Conservation (phyloP, 2,329 filamentous ascomycete species). For the Mollisiaceae sp. region DNA sequence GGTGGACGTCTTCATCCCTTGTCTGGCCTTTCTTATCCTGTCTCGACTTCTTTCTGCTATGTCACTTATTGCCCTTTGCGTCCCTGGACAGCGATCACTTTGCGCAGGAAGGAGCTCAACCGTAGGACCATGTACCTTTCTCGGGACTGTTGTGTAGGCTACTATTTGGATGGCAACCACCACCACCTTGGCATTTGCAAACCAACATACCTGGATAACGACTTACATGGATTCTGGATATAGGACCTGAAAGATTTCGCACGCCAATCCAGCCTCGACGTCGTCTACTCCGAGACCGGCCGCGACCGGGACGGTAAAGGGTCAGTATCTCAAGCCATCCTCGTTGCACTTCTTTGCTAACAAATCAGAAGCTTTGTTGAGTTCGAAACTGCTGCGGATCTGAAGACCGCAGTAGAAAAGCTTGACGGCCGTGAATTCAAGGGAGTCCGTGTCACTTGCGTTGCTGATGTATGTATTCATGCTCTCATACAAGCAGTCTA, state of each 20-base stretch:
- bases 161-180: constrained; percentile 40
- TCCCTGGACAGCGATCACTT: constrained; percentile 39
- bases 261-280: constrained; percentile 92
- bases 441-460: constrained; percentile 82
- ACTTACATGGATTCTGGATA: constrained; percentile 82
- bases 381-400: constrained; percentile 89
- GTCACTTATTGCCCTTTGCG: constrained; percentile 36
- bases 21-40: constrained; percentile 41
- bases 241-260: constrained; percentile 99
- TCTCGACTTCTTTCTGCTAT: constrained; percentile 42
- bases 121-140: constrained; percentile 39
- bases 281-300: constrained; percentile 96
- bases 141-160: constrained; percentile 37
- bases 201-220: constrained; percentile 47
- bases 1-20: constrained; percentile 35
- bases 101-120: constrained; percentile 36
- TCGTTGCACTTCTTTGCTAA: constrained; percentile 25
- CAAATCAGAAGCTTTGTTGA: constrained; percentile 80
- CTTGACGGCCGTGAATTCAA: constrained; percentile 94
- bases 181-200: constrained; percentile 38
- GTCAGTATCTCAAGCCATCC: constrained; percentile 57
- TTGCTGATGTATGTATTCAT: constrained; percentile 74
- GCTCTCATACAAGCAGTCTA: constrained; percentile 31
- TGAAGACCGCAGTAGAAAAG: constrained; percentile 92
- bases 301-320: constrained; percentile 92